Evolutionary conservation across 1,284 basidiomycete genomes (phyloP).

Genomic region (Fomitopsis schrenkii): DNA sequence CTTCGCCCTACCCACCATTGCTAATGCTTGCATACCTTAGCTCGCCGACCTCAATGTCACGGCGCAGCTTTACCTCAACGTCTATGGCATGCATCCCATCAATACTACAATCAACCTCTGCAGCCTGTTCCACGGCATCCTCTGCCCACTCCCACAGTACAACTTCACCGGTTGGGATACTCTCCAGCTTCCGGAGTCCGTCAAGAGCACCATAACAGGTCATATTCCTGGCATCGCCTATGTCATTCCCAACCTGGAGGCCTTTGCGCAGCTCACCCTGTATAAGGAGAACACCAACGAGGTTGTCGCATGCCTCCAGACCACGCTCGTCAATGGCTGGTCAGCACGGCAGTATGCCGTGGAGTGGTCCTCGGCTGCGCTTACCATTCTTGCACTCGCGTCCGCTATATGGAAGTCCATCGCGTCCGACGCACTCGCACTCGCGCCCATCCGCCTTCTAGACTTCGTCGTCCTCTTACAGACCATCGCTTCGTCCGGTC

Average conservation of each 20-base stretch:
- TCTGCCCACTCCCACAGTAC: constrained; percentile 85
- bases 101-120: constrained; percentile 83
- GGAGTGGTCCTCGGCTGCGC: constrained; percentile 71
- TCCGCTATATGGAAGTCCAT: constrained; percentile 67
- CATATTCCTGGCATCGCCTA: constrained; percentile 81
- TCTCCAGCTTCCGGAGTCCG: constrained; percentile 62
- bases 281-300: constrained; percentile 63
- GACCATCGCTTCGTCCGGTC: constrained; percentile 57
- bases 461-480: constrained; percentile 85
- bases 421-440: constrained; percentile 40
- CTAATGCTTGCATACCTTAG: constrained; percentile 33
- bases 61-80: constrained; percentile 76
- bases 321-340: constrained; percentile 90
- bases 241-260: constrained; percentile 88
- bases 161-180: constrained; percentile 83
- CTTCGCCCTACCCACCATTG: constrained; percentile 24
- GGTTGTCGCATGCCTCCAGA: constrained; percentile 85
- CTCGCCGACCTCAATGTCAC: constrained; percentile 73
- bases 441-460: constrained; percentile 57
- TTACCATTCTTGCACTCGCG: constrained; percentile 67
- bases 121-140: constrained; percentile 65
- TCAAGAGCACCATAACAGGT: constrained; percentile 40
- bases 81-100: constrained; percentile 75
- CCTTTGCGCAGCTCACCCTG: constrained; percentile 80
- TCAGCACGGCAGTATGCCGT: constrained; percentile 74